Base-by-base conservation (phyloP, 306 rosid species). In the Dryas octopetala region DNA sequence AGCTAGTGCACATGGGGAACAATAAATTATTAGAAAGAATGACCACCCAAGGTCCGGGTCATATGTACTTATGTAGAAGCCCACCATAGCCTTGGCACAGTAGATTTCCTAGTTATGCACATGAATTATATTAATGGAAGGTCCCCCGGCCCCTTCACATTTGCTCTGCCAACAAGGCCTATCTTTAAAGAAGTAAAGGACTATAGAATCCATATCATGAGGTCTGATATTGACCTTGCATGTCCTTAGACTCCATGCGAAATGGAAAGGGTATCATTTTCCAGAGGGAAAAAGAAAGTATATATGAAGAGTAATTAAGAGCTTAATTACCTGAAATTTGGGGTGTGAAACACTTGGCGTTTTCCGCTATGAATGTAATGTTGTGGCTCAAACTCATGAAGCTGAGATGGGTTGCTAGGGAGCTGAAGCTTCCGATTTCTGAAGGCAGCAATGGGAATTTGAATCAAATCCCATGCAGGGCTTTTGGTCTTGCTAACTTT, bases 351-450 rank as follows among this genome's bases (percentile, higher is more conserved):
- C 52, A 91, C 67, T 70, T 85, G 88, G 60, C 93, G 61, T 70
- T 41, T 88, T 38, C 91, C 77, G 47, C 66, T 67, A 17, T 40
- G 53, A 28, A 69, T 52, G 82, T 86, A 91, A 60, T 85, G 70
- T 38, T 85, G 84, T 57, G 77, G 23, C 16, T 80, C 87, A 38
- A 75, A 66, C 84, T 91, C 97, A 79, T 89, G 88, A 65, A 91
- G 88, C 66, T 86, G 80, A 1, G 84, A 71, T 47, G 89, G 81
- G 70, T 43, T 63, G 50, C 52, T 51, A 5, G 93, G 91, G 68
- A 86, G 85, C 73, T 77, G 83, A 9, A 88, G 65, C 26, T 82
- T 86, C n/a, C 93, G 73, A 57, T 88, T 89, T 44, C 73, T 79
- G 72, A 84, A 82, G 38, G 96, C 96, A 23, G 68, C 70, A 28